Base-by-base conservation (phyloP, 2,329 filamentous ascomycete species). In the Knoxdaviesia proteae region DNA sequence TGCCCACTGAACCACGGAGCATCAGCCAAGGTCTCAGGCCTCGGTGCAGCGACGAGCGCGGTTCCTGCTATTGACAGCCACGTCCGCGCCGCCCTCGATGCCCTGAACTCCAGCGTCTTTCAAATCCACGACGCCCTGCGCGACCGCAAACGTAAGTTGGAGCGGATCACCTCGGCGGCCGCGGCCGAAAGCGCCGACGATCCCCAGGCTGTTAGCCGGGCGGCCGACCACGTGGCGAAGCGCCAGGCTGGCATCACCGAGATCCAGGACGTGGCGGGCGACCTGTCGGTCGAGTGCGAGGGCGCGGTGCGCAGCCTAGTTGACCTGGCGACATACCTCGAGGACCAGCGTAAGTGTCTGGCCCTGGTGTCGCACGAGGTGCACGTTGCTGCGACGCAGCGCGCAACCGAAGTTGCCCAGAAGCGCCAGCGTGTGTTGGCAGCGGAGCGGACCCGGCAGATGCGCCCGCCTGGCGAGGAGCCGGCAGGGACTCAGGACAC, bases 91-190 rank as follows among this genome's bases (percentile, higher is more conserved):
- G 20, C 20, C 20, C 20, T 20, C 20, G 20, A 20, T 20, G 20
- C 20, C 20, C 20, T 20, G 20, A 20, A 20, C 32, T 56, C 57
- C 36, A 60, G 55, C 44, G 62, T 72, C 8, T 60, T 61, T 40
- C 61, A 62, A 49, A 56, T 72, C 49, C 68, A 74, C 49, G 69
- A 72, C 43, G 55, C 56, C 5, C 48, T 64, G 2, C 54, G 54
- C 32, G 52, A 56, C 9, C 57, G 20, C 20, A 20, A 20, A 20
- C 20, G 20, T 20, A 20, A 62, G 45, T 56, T 52, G 5, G 52
- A 54, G 3, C 49, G 53, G 5, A 54, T 65, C 5, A 53, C 52
- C 6, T 20, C 20, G 20, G 20, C 20, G 20, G 20, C 20, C 20
- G 20, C 20, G 20, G 20, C 20, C 20, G 20, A 20, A 20, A 20